Conservation (phyloP, 2,329 filamentous ascomycete genomes). For the Parascedosporium putredinis region DNA sequence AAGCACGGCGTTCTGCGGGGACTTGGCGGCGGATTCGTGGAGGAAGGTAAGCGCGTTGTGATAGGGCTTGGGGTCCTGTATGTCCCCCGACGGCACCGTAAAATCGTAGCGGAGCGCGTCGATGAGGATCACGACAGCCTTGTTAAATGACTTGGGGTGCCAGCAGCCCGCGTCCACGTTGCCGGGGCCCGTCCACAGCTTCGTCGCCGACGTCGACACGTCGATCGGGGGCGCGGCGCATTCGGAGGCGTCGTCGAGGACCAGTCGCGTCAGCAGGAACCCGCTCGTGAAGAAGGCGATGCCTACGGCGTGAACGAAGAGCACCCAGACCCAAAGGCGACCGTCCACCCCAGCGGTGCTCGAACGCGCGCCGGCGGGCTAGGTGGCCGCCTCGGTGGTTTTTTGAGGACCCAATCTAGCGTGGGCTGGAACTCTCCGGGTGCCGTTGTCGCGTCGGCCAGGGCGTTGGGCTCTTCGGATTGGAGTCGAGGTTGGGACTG, state of each 20-base stretch:
- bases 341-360: slow-evolving; percentile 46
- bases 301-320: slow-evolving; percentile 66
- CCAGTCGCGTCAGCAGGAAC: slow-evolving; percentile 79
- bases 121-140: slow-evolving; percentile 80
- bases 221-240: slow-evolving; percentile 61
- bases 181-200: slow-evolving; percentile 26
- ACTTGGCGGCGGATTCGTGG: slow-evolving; percentile 66
- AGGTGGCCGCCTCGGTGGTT: not conserved
- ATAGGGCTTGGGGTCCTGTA: slow-evolving; percentile 41
- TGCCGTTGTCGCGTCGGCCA: not conserved
- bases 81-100: slow-evolving; percentile 62
- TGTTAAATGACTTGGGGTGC: slow-evolving; percentile 90
- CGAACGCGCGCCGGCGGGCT: slow-evolving; percentile 24
- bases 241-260: slow-evolving; percentile 65
- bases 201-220: slow-evolving; percentile 13
- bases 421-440: not conserved
- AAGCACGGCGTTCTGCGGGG: slow-evolving; percentile 76
- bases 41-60: slow-evolving; percentile 83
- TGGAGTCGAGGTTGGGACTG: too few species aligned
- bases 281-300: slow-evolving; percentile 91
- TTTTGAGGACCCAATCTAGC: slow-evolving; percentile 3
- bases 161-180: slow-evolving; percentile 66
- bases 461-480: not conserved
- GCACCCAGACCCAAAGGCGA: slow-evolving; percentile 61
- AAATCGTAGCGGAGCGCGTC: slow-evolving; percentile 97